Base-by-base conservation (phyloP, 208 protist species). In the Leishmania braziliensis region DNA sequence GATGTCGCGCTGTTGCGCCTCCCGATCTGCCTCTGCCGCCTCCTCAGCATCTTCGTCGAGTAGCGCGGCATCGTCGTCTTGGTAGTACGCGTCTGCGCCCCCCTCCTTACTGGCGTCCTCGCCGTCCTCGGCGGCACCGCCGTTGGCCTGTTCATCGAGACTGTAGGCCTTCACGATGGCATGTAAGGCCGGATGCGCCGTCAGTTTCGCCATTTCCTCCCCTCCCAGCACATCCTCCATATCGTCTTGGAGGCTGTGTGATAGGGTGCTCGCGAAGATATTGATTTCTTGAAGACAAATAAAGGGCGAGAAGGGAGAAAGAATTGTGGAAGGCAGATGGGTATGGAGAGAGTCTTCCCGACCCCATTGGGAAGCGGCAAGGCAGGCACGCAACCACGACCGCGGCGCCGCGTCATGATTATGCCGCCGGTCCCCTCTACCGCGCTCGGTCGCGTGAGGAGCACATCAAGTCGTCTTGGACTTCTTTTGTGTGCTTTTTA, bases 1-100 rank as follows among this genome's bases (percentile, higher is more conserved):
- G 0, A 91, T 43, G 80, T 90, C 87, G 73, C 73, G 82, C 33
- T 84, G 78, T 29, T 89, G 85, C 6, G 75, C 82, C 62, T 84
- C 79, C 29, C 83, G 83, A 43, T 84, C 83, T 33, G 48, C 76
- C 56, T 84, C 80, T 14, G 80, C 80, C 51, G 72, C 88, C 51
- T 84, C 81, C 62, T 84, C 86, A 46, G 77, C 87, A 58, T 50
- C 81, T 46, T 86, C 86, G 39, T 83, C 71, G 48, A 85, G n/a
- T 48, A 48, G 43, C 20, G 23, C 33, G 18, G 72, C 85, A 54
- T 36, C 78, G 39, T 85, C 68, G 6, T 81, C 65, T 23, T 70
- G 65, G 1, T 4, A 48, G 65, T 70, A 48, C 12, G 65, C 14
- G 12, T 20, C 65, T 9, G 39, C 65, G 39, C 36, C 65, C 65